Percentiles rank a stretch among this genome's conserved stretches.
These are phyloP conservation scores for Phlyctochytrium bullatum DNA, from an alignment of 192 early-diverging fungal genomes.

Conservation along the genomic window DNA sequence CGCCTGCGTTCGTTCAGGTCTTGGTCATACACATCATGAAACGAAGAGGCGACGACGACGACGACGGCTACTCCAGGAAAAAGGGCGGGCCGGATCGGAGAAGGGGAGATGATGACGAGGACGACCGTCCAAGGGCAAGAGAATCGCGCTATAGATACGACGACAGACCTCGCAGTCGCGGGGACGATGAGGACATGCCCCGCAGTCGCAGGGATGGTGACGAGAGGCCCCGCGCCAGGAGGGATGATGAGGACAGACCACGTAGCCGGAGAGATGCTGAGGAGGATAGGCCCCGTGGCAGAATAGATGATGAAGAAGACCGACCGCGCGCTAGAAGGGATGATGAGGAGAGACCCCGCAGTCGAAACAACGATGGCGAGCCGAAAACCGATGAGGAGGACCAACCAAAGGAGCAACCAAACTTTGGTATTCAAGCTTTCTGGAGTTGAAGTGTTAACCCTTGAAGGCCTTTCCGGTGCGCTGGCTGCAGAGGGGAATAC, in stretches of 20 bases:
- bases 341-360: not conserved
- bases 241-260: not conserved
- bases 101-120: not conserved
- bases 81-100: not conserved
- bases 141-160: too few species aligned
- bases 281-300: too few species aligned
- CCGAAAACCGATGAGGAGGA: not conserved
- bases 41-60: not conserved
- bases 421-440: not conserved
- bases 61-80: not conserved
- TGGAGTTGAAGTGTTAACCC: not conserved
- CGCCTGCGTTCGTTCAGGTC: too few species aligned
- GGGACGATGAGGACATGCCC: not conserved
- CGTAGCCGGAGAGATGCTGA: not conserved
- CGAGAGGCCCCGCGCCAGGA: too few species aligned
- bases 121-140: not conserved
- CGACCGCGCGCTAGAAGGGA: too few species aligned
- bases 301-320: not conserved
- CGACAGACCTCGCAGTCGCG: not conserved
- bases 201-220: not conserved
- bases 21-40: too few species aligned
- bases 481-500: conserved; percentile 87
- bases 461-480: conserved; percentile 69
- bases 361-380: not conserved
- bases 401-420: not conserved